Conservation (phyloP, 2,329 filamentous ascomycete species). For the Hypoxylon sp. region DNA sequence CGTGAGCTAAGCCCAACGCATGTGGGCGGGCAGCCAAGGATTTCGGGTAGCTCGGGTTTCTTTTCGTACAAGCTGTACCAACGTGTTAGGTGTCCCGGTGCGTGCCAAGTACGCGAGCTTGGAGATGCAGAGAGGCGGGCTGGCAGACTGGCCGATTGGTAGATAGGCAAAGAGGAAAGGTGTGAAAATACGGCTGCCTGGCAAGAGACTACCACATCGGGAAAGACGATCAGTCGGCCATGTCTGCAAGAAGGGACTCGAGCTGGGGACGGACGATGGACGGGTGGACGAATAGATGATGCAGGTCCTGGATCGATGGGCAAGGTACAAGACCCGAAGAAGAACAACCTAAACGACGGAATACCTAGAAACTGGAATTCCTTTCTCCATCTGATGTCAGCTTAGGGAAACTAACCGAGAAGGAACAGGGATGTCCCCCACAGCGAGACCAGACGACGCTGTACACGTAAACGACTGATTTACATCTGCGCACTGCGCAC, state of each 20-base stretch:
- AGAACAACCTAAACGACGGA: neutral
- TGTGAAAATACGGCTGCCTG: no score
- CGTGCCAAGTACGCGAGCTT: constrained; percentile 4
- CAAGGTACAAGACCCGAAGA: constrained; percentile 5
- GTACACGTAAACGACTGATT: constrained; percentile 31
- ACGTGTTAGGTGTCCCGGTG: neutral
- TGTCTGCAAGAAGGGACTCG: constrained; percentile 32
- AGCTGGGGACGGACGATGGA: neutral
- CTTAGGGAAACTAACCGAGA: neutral
- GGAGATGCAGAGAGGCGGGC: no score
- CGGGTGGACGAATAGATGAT: constrained; percentile 17
- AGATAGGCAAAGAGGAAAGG: no score
- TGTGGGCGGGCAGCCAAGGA: neutral
- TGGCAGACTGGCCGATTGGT: no score
- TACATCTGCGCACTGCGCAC: no score
- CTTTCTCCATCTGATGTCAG: constrained; percentile 7
- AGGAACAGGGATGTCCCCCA: constrained; percentile 29
- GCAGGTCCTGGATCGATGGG: constrained; percentile 25
- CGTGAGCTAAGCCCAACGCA: neutral
- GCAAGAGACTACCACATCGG: constrained; percentile 21
- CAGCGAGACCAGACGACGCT: constrained; percentile 18
- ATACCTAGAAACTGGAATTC: constrained; percentile 32
- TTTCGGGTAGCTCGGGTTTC: constrained; percentile 17
- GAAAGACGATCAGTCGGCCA: constrained; percentile 21
- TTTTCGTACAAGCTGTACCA: neutral